Base-by-base conservation (phyloP, 2,329 filamentous ascomycete genomes). In the Colletotrichum somersetense region DNA sequence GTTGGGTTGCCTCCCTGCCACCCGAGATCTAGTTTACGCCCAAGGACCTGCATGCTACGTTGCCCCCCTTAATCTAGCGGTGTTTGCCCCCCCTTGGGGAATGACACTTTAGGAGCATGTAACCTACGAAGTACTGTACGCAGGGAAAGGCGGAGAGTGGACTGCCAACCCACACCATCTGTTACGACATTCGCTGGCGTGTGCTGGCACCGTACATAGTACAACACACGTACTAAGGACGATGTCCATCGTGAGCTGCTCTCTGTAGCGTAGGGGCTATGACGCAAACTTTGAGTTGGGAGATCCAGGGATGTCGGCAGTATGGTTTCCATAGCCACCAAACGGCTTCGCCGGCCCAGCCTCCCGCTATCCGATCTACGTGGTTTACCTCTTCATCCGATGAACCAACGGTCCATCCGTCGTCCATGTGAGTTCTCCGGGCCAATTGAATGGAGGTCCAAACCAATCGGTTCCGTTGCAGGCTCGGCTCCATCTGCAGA, bases 391-490 rank as follows among this genome's bases (percentile, higher is more conserved):
- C 48, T 48, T 62, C 33, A 35, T 35, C 42, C 20, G 16, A 62
- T 62, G 16, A 33, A 26, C 30, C 30, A 40, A 12, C 18, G 26
- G 42, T 48, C 33, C 58, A 48, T 35, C 30, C 58, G 23, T 46
- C 58, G 33, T 48, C 42, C 42, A 48, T 48, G 42, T n/a, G 18
- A 11, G 44, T 48, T 18, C 5, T n/a, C 26, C 44, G 12, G 18
- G 48, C 33, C 11, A 38, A 38, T 38, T 62, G 35, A 50, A 67
- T 38, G 18, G 52, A 44, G 40, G 52, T 26, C 23, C 48, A 52
- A 52, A 46, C 68, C 68, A 67, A 67, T 67, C 64, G 64, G 68
- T 30, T 33, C 5, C 44, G 12, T 59, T 33, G 68, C 65, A 44
- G 57, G 6, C 18, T 53, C 44, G 57, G 6, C 18, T 53, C 44